Percentiles rank a stretch among this genome's conserved stretches.
Conservation (phyloP, 2,329 filamentous ascomycete species). For the Colletotrichum horii region DNA sequence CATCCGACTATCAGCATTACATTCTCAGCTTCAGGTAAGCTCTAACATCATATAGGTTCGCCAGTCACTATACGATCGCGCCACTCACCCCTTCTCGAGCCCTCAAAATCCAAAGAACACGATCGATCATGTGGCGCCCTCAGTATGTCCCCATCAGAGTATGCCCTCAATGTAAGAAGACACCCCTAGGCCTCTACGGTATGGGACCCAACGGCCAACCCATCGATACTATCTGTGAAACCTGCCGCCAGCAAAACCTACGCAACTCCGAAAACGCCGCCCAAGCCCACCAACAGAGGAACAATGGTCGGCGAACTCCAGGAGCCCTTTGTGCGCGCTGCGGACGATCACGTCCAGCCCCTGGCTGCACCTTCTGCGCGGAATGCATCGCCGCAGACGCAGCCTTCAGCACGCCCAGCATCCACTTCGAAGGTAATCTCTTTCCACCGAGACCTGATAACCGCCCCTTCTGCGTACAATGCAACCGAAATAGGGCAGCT, state of each 20-base stretch:
- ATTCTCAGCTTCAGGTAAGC: not conserved
- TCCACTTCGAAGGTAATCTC: not conserved
- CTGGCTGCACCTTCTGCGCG: not conserved
- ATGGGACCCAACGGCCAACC: not conserved
- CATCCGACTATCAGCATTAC: not conserved
- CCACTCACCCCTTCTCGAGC: fast-evolving
- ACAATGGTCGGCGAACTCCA: not conserved
- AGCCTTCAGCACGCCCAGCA: not conserved
- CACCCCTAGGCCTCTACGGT: not conserved
- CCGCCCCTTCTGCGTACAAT: not conserved
- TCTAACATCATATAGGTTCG: not conserved
- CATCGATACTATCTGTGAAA: not conserved
- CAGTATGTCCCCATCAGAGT: not conserved
- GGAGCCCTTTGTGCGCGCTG: not conserved
- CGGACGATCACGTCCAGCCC: not conserved
- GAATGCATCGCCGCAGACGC: not conserved
- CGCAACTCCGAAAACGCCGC: not conserved
- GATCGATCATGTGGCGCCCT: too few species aligned
- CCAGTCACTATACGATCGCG: not conserved
- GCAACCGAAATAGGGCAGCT: not conserved
- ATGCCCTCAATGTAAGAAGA: not conserved
- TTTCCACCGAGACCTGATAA: not conserved
- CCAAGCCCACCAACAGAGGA: not conserved
- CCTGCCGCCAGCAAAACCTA: not conserved
- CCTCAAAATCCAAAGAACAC: not conserved